Conservation (phyloP, 345 rosid species). For the Linum lewisii region DNA sequence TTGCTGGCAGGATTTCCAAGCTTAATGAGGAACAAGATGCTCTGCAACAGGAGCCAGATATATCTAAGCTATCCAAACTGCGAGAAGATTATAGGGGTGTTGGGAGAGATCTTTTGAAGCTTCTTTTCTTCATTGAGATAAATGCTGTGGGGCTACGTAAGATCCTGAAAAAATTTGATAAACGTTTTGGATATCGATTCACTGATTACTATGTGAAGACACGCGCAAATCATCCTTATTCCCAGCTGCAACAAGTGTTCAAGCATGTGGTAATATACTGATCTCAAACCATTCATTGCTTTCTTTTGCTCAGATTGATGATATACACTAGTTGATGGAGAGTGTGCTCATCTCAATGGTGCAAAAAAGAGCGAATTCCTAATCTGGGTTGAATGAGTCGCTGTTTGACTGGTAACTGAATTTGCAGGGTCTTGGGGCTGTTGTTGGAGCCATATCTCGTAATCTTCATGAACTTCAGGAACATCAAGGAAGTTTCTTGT, state of each 20-base stretch:
- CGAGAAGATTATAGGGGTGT: slow-evolving; percentile 72
- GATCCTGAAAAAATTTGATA: slow-evolving; percentile 94
- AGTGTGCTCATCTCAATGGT: not conserved
- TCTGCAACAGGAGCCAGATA: slow-evolving; percentile 56
- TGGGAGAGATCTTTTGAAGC: slow-evolving; percentile 71
- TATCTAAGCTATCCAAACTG: slow-evolving; percentile 47
- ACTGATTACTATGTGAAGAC: slow-evolving; percentile 86
- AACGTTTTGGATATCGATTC: slow-evolving; percentile 90
- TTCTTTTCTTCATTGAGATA: slow-evolving; percentile 75
- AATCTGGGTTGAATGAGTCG: not conserved
- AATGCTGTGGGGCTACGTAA: slow-evolving; percentile 90
- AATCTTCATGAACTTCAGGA: slow-evolving; percentile 98
- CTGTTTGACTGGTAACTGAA: slow-evolving; percentile 5
- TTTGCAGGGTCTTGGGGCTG: slow-evolving; percentile 91
- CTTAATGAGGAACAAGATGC: slow-evolving; percentile 63
- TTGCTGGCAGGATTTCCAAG: slow-evolving; percentile 54
- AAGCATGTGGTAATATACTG: slow-evolving; percentile 86
- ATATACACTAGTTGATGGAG: slow-evolving; percentile 3
- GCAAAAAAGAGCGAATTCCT: not conserved
- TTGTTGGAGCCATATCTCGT: slow-evolving; percentile 94
- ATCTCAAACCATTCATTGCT: slow-evolving; percentile 7
- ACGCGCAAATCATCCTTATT: slow-evolving; percentile 97
- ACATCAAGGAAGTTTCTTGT: slow-evolving; percentile 84
- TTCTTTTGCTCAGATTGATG: slow-evolving; percentile 12
- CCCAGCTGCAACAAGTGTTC: slow-evolving; percentile 96